Conservation (phyloP, 148 eudicot genomes). For the Diospyros kaki region DNA sequence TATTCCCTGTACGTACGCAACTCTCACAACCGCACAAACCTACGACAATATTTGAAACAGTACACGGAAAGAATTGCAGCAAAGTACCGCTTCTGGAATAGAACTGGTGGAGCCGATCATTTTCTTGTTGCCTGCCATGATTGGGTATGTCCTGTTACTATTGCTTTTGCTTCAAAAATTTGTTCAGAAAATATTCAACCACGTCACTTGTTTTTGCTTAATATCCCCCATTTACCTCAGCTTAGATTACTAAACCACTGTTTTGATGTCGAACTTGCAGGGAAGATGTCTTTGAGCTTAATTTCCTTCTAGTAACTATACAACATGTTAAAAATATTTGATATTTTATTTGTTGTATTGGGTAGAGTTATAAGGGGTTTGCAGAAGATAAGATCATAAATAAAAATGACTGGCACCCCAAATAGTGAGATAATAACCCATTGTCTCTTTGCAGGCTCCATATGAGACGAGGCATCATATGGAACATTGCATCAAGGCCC, state of each 20-base stretch:
- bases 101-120: conserved; percentile 89
- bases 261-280: background rate
- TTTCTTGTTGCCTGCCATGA: conserved; percentile 94
- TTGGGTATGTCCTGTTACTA: conserved; percentile 49
- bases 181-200: background rate
- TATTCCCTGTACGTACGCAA: conserved; percentile 47
- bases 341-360: too few relatives aligned
- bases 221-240: background rate
- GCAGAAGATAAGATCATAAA: too few relatives aligned
- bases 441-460: conserved; percentile 48
- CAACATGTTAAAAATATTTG: too few relatives aligned
- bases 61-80: conserved; percentile 63
- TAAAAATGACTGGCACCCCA: background rate
- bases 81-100: conserved; percentile 80
- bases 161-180: background rate
- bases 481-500: conserved; percentile 83
- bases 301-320: background rate
- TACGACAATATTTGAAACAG: conserved; percentile 50
- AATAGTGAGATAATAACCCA: too few relatives aligned
- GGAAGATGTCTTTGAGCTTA: background rate
- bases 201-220: background rate
- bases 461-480: conserved; percentile 73
- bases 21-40: conserved; percentile 59
- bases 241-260: background rate
- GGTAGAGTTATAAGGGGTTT: too few relatives aligned